Evolutionary conservation across 768 basidiomycete genomes (phyloP), one percentile per base, ranked within the genome.

Genomic region (Macrolepiota dolichaula): DNA sequence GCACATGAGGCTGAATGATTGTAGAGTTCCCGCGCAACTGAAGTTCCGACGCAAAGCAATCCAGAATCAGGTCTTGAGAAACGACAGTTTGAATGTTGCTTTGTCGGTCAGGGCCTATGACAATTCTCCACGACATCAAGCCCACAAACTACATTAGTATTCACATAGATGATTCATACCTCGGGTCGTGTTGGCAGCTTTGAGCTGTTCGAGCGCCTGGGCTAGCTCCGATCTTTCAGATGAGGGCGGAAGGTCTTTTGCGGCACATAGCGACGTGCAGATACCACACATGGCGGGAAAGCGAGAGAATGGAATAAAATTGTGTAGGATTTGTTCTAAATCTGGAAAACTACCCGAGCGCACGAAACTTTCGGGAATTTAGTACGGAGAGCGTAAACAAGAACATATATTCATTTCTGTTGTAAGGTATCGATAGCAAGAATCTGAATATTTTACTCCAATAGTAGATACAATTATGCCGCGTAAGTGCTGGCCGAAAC

Each of bases 401-500:
- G 29, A 13, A 17, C 35, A 49, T 38, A 54, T 49, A 46, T 60
- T 54, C 52, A 38, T 19, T 35, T 49, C 24, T 44, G 40, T 54
- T 44, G 40, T 54, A 40, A 55, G 27, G 51, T 57, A 60, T 58
- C 47, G 47, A 57, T 12, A 25, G 19, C 29, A 22, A 2, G 42
- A 47, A 38, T 62, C 50, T 57, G 52, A 46, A 53, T 46, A 36
- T 29, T 37, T 53, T 24, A 35, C 55, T 36, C 42, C 32, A 13
- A 22, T 54, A 53, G 56, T 25, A 59, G 13, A 50, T 59, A 65
- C 58, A 65, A 50, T 71, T 75, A 84, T 66, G 83, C 79, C 70
- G 77, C 81, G 84, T 98, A 98, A 55, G 89, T 86, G 63, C 85
- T 88, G 40, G 95, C 90, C 57, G 96, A 94, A 59, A 96, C 94